Base-by-base conservation (phyloP, 129 eudicot genomes). In the Kitagawia praeruptora region DNA sequence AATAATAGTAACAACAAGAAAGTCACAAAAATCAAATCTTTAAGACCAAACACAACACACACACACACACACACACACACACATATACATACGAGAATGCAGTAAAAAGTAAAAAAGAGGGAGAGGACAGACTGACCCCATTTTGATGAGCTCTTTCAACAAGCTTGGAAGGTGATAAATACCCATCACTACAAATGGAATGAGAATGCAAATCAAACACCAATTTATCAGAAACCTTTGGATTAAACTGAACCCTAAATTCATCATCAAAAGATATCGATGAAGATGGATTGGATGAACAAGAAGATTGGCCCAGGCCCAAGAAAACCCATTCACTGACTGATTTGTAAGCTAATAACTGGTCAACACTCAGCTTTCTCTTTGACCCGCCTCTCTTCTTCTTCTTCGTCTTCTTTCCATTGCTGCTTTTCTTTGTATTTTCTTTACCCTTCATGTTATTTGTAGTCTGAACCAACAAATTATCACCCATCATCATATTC, bases 171-270 rank as follows among this genome's bases (percentile, higher is more conserved):
- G 98, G 98, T 67, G 98, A 90, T 78, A 94, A 92, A 73, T 85
- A 94, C 51, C 98, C 98, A 90, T 94, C 98, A 77, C 98, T 94
- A 69, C 91, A 90, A 82, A 84, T 84, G 44, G 98, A 87, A 86
- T 94, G 98, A 19, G 89, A 92, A 23, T 94, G 98, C 80, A 94
- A 83, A 53, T 94, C 98, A 84, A 94, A 94, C 80, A 88, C 93
- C 82, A 94, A 82, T 79, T 90, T 94, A 74, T 91, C 98, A 49
- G 86, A 83, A 12, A 78, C 75, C 77, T 83, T 89, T 18, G 92
- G 88, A 14, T 77, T 84, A 85, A 84, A 66, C 34, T 82, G 84
- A 25, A 89, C 86, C 77, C 81, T 81, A 58, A 89, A 89, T 83
- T 86, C 93, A 86, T 91, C 96, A 73, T 82, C 85, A 77, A 78